Evolutionary conservation across 169 alveolate species (phyloP), one percentile per base, ranked within the genome.

Genomic region (Eimeria brunetti): DNA sequence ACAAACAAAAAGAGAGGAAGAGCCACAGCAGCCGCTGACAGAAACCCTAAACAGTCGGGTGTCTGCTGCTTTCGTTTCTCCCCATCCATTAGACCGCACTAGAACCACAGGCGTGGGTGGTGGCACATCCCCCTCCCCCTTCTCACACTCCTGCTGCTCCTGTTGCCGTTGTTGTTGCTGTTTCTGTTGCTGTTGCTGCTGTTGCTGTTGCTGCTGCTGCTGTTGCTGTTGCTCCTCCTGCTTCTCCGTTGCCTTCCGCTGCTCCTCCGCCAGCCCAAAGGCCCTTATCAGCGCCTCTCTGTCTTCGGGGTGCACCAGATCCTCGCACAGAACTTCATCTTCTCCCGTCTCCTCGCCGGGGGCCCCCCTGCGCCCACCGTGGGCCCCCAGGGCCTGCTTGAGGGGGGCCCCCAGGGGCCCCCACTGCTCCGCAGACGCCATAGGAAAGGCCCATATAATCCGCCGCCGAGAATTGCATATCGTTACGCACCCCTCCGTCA

Each of bases 291-390:
- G 24, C 0, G 89, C 89, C 53, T 11, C 12, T 12, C 89, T 16
- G 71, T 80, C 89, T 24, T 44, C 89, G 60, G 89, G 89, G 33
- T 80, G 89, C 41, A 44, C 89, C 20, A 49, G 27, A 36, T 51
- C 64, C 18, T 80, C 89, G 27, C 89, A 49, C 12, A 80, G 69
- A 60, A 44, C 36, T 46, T 44, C 58, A 6, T n/a, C 83, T 11
- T 41, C 83, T 75, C 56, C 53, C 85, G 33, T 9, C 58, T 30
- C 14, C 38, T 27, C 14, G 85, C 36, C 2, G 85, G 33, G 60
- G 60, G 60, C 41, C 36, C 78, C 78, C 78, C 36, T 3, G 38
- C 78, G 78, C 78, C 18, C 18, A n/a, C n/a, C n/a, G n/a, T n/a
- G 67, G n/a, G n/a, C 67, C 67, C 81, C 81, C 24, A 69, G 51